Evolutionary conservation across 805 yeast genomes (phyloP), one percentile per base, ranked within the genome.

Genomic region (Wickerhamomyces ciferrii): DNA sequence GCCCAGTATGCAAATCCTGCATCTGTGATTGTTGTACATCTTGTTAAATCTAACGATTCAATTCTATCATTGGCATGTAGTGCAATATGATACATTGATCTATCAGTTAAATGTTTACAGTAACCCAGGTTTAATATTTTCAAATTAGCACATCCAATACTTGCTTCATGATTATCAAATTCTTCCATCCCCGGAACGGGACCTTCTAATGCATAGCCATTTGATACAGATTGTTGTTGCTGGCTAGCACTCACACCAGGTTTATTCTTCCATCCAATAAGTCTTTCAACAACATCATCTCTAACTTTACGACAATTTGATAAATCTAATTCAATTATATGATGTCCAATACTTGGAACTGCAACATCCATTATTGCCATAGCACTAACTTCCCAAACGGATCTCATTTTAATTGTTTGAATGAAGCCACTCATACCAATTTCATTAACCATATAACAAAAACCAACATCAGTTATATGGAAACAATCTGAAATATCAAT

Each of bases 331-430:
- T 77, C 81, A 45, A 72, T 78, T 35, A 86, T 64, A 50, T 73
- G 64, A 31, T 71, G 68, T 9, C 90, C 90, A 29, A 84, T 80
- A 53, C 77, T 72, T 0, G 84, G 83, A 2, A 77, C 81, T 1
- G 88, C 76, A 38, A 85, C 63, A 60, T 86, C 92, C 89, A 85
- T 83, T 27, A 85, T 83, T 2, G 91, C 86, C 87, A 84, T 82
- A 2, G 89, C 87, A 48, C 83, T 77, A 9, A 86, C 79, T 53
- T 83, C 87, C 92, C 92, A 85, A 42, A 78, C 83, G 15, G 86
- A 79, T 50, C 70, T 72, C 89, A 85, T 83, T 49, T 71, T 74
- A 43, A 86, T 65, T 10, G 65, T 63, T 44, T 70, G 68, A 40
- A 86, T 74, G 29, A 72, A 70, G 3, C 89, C 89, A 36, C 79